Percentiles rank a stretch among this genome's conserved stretches.
Evolutionary conservation across 1,284 basidiomycete species (phyloP).

Genomic region (Moesziomyces sp.): DNA sequence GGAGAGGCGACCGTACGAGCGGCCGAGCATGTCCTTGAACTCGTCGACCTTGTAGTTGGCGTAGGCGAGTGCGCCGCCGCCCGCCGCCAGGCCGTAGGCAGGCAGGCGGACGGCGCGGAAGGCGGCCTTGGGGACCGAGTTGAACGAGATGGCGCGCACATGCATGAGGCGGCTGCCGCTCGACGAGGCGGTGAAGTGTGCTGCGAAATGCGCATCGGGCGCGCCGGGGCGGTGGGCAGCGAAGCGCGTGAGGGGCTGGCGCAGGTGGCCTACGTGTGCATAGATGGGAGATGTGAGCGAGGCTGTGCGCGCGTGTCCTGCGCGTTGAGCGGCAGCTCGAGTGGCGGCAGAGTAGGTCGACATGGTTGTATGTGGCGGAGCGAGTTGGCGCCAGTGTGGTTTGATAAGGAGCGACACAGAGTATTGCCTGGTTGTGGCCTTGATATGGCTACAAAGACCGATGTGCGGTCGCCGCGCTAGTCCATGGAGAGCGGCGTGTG

Average conservation of each 20-base stretch:
- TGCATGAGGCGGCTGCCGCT: slow-evolving; percentile 54
- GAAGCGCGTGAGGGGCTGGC: slow-evolving; percentile 22
- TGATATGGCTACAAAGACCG: neutral
- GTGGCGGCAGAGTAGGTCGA: slow-evolving; percentile 18
- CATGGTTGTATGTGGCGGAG: slow-evolving; percentile 8
- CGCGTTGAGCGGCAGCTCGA: slow-evolving; percentile 18
- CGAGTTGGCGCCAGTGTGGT: too few relatives aligned
- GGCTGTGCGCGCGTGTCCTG: slow-evolving; percentile 4
- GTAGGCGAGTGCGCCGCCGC: slow-evolving; percentile 62
- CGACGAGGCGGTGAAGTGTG: slow-evolving; percentile 17
- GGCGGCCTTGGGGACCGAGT: slow-evolving; percentile 58
- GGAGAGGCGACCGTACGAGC: slow-evolving; percentile 32
- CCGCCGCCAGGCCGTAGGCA: slow-evolving; percentile 57
- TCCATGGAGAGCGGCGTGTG: neutral
- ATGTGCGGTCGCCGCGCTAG: neutral
- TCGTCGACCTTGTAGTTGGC: slow-evolving; percentile 66
- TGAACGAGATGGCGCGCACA: slow-evolving; percentile 63
- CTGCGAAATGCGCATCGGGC: slow-evolving; percentile 5
- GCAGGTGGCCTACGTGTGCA: neutral
- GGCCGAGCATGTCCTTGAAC: slow-evolving; percentile 48
- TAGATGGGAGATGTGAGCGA: neutral
- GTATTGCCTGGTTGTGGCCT: neutral
- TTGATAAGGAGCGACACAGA: neutral
- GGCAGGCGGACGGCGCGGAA: slow-evolving; percentile 59
- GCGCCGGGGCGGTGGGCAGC: slow-evolving; percentile 21